Percentiles rank a stretch among this genome's conserved stretches.
phyloP scores from a whole-genome alignment of 2,329 filamentous ascomycete genomes.

The Aureobasidium musti region DNA sequence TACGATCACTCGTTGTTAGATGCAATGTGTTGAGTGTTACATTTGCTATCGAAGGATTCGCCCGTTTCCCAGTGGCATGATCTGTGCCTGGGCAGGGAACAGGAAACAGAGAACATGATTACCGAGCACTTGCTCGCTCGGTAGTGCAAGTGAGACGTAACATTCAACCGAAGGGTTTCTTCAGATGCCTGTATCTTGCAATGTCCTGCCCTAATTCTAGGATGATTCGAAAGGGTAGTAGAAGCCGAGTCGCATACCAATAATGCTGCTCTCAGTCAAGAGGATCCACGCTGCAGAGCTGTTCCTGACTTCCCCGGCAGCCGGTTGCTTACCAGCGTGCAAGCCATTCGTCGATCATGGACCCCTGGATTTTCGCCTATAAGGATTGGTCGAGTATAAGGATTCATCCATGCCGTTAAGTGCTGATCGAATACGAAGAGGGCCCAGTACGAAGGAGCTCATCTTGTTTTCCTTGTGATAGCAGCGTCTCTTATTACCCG shows the following conservation, averaged over 20 bases:
- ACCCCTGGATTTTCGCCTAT: background rate
- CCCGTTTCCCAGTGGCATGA: constrained; percentile 18
- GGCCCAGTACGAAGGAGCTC: too few species aligned
- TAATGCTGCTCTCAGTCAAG: background rate
- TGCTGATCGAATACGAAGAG: background rate
- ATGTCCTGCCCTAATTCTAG: background rate
- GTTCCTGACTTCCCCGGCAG: constrained; percentile 10
- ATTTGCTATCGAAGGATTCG: background rate
- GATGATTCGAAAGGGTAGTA: background rate
- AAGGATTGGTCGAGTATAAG: background rate
- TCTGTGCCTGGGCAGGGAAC: constrained; percentile 1
- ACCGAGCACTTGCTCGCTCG: background rate
- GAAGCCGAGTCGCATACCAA: constrained; percentile 4
- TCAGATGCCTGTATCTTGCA: background rate
- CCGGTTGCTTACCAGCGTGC: background rate
- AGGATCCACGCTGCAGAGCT: background rate
- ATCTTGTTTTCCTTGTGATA: background rate
- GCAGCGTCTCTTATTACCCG: background rate
- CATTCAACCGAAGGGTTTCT: background rate
- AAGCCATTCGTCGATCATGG: background rate
- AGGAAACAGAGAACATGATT: background rate
- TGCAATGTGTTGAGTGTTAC: background rate
- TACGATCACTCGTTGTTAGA: too few species aligned
- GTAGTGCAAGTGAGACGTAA: background rate
- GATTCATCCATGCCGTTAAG: background rate